Base-by-base conservation (phyloP, 2,329 filamentous ascomycete genomes). In the Lithohypha guttulata region DNA sequence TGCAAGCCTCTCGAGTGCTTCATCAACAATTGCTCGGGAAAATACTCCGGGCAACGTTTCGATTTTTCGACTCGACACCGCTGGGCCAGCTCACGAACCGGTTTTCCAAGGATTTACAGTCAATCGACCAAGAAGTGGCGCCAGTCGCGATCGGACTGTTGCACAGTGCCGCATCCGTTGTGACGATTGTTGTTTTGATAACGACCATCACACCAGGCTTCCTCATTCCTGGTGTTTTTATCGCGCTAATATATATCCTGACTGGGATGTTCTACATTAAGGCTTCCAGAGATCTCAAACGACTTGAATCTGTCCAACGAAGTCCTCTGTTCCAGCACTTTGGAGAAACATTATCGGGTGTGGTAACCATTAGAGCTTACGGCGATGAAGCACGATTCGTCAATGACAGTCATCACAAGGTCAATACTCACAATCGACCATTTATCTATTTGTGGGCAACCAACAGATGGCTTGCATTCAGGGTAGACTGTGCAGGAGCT, bases 251-350 rank as follows among this genome's bases (percentile, higher is more conserved):
- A 1, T 98, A 95, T 60, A 77, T 84, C 54, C 64, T 84, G 14
- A 79, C 96, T 22, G 86, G 85, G 21, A 73, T 77, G 28, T 85
- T 96, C 56, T 98, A 98, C 60, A 74, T 98, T 32, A 79, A 79
- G 50, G 82, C 89, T 0, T 96, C 91, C n/a, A 78, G 89, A 48
- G 91, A 96, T 56, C 71, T 98, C 40, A 98, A 98, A 68, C 79
- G 91, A 34, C 68, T 98, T 5, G 93, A 98, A 59, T 94, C 89
- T 5, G 79, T 96, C 1, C 84, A 95, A 59, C 75, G 89, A 55
- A 96, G 87, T 59, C 91, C 91, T 1, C 68, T 98, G 5, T 98
- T 95, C 64, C 91, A 98, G 60, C 91, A 96, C 51, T 98, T 98
- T 51, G 89, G 91, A 47, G 91, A 98, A 65, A 96, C 93, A 0